phyloP scores from a whole-genome alignment of 495 filamentous ascomycete species.

The Usnea hakonensis region DNA sequence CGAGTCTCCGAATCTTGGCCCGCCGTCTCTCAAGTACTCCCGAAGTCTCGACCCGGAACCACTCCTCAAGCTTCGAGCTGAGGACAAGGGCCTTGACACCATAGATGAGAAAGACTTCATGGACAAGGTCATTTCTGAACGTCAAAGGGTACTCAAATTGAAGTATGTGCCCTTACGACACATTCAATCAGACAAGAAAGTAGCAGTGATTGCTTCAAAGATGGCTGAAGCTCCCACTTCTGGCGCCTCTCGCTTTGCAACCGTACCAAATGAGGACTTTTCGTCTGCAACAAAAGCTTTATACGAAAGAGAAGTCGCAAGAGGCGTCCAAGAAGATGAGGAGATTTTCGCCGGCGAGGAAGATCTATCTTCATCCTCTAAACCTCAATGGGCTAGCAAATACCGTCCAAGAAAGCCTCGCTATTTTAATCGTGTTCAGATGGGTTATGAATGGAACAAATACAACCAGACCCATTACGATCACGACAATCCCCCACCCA shows the following conservation, averaged over 20 bases:
- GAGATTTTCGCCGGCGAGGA: slow-evolving; percentile 95
- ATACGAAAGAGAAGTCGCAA: slow-evolving; percentile 88
- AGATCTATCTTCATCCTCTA: slow-evolving; percentile 54
- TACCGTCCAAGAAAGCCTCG: slow-evolving; percentile 87
- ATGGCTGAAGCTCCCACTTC: slow-evolving; percentile 33
- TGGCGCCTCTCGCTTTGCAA: slow-evolving; percentile 64
- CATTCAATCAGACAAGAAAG: slow-evolving; percentile 42
- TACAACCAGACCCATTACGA: slow-evolving; percentile 99
- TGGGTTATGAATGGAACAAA: slow-evolving; percentile 99
- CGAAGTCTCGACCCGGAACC: slow-evolving; percentile 60
- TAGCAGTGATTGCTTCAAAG: slow-evolving; percentile 29
- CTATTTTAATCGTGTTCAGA: slow-evolving; percentile 97
- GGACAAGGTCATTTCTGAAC: slow-evolving; percentile 50
- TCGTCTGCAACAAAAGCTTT: slow-evolving; percentile 85
- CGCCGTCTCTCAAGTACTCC: slow-evolving; percentile 1
- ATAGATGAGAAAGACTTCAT: slow-evolving; percentile 58
- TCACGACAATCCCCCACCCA: slow-evolving; percentile 94
- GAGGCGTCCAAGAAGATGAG: slow-evolving; percentile 86
- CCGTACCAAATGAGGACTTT: slow-evolving; percentile 73
- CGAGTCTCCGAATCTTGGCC: not conserved
- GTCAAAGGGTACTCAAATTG: slow-evolving; percentile 57
- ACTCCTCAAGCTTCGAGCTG: slow-evolving; percentile 55
- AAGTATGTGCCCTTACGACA: slow-evolving; percentile 61
- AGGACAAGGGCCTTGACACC: slow-evolving; percentile 58
- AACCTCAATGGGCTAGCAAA: slow-evolving; percentile 80